Base-by-base conservation (phyloP, 306 rosid genomes). In the Acacia confusa region DNA sequence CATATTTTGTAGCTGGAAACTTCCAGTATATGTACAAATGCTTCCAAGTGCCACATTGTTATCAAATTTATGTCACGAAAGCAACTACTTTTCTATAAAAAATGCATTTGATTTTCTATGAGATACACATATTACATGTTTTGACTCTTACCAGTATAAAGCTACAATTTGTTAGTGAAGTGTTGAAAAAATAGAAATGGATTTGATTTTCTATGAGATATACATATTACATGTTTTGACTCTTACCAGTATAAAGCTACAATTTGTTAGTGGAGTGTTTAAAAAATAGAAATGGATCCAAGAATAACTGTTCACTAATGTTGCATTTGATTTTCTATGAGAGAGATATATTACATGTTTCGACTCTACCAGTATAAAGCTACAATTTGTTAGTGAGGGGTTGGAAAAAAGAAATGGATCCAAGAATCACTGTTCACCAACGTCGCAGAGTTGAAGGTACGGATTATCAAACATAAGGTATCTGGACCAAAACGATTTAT, bases 401-500 rank as follows among this genome's bases (percentile, higher is more conserved):
- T 44, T n/a, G 50, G 57, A 76, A 57, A 32, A 57, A 61, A 40
- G 32, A 43, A 41, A 70, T 12, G 82, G 66, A 60, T 66, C 74
- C 70, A 72, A 61, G 63, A 47, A 70, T 65, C 68, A 72, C 65
- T 83, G 81, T 84, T 91, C 88, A 70, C 86, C 81, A 70, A 95
- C 88, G 84, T 87, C 78, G 84, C 99, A 95, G 43, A 58, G 85
- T 75, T 70, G 84, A 83, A 95, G 87, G 88, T 93, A 93, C 24
- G 91, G 90, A 83, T 93, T 93, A 77, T 93, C 96, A 57, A 80
- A 83, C 87, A 85, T 92, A 50, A 95, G 93, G 85, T 93, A 91
- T 85, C 78, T 90, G 80, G 99, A 89, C 99, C 99, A 95, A 87
- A 82, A 95, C 4, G 94, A 82, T 82, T 86, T 93, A 86, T 95